Evolutionary conservation across 1,139 yeast species (phyloP).

Genomic region (Hansenula lynferdii): DNA sequence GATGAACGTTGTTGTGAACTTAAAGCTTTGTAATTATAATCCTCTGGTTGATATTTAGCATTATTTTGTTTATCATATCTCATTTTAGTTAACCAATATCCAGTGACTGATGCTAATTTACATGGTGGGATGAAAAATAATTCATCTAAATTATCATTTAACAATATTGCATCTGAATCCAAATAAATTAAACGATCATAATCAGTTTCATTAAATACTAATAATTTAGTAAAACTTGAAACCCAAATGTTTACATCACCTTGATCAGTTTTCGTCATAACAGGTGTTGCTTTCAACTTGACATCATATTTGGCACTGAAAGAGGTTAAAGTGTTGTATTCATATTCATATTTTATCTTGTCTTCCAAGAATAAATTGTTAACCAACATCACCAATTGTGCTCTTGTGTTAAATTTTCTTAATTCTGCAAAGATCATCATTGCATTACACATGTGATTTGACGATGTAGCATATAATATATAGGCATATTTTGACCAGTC

Average conservation of each 20-base stretch:
- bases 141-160: conserved; percentile 35
- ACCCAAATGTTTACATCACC: conserved; percentile 35
- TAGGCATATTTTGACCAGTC: conserved; percentile 36
- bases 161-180: conserved; percentile 32
- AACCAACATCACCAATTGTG: conserved; percentile 33
- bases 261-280: conserved; percentile 20
- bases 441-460: conserved; percentile 36
- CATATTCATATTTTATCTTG: conserved; percentile 10
- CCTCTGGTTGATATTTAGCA: neutral
- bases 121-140: conserved; percentile 38
- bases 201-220: conserved; percentile 42
- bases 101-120: conserved; percentile 27
- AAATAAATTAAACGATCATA: conserved; percentile 39
- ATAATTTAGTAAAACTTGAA: conserved; percentile 48
- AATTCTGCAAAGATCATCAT: conserved; percentile 34
- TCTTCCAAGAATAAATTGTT: conserved; percentile 18
- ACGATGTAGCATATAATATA: conserved; percentile 40
- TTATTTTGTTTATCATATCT: neutral
- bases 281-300: conserved; percentile 12
- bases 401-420: conserved; percentile 27
- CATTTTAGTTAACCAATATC: conserved; percentile 20
- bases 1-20: neutral
- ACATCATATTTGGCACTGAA: conserved; percentile 21
- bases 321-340: conserved; percentile 6
- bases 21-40: neutral